Evolutionary conservation across 257 asterid genomes (phyloP).

Genomic region (Gynochthodes officinalis): DNA sequence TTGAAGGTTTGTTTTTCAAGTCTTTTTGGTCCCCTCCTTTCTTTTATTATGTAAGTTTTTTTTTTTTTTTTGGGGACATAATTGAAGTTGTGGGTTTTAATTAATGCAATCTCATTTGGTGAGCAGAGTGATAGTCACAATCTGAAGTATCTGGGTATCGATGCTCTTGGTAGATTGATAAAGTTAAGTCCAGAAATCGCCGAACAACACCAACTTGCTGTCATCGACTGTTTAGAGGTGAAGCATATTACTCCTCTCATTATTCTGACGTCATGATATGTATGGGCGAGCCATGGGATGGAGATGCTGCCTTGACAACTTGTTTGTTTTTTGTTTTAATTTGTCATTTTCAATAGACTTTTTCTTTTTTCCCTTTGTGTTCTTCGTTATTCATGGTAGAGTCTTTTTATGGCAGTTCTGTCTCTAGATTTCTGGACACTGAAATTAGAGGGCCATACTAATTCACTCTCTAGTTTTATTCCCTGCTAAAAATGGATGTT

Average conservation of each 20-base stretch:
- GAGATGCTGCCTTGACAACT: background rate
- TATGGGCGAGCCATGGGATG: background rate
- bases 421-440: background rate
- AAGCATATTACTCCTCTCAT: background rate
- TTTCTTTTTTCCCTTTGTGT: too few relatives aligned
- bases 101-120: slow-evolving; percentile 23
- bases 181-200: slow-evolving; percentile 92
- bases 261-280: background rate
- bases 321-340: background rate
- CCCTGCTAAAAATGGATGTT: background rate
- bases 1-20: slow-evolving; percentile 57
- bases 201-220: slow-evolving; percentile 96
- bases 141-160: slow-evolving; percentile 95
- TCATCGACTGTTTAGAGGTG: slow-evolving; percentile 98
- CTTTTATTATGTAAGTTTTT: slow-evolving; percentile 8
- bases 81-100: background rate
- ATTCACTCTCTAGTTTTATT: background rate
- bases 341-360: background rate
- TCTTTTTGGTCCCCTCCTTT: slow-evolving; percentile 12
- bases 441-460: background rate
- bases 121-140: slow-evolving; percentile 97
- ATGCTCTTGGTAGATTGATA: slow-evolving; percentile 94
- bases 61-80: slow-evolving; percentile 2
- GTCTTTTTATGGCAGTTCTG: background rate
- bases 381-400: background rate